A percentile compares a stretch with the other conserved stretches of the same genome.
Conservation (phyloP, 192 early-diverging fungal species). For the Chytriomyces sp. region DNA sequence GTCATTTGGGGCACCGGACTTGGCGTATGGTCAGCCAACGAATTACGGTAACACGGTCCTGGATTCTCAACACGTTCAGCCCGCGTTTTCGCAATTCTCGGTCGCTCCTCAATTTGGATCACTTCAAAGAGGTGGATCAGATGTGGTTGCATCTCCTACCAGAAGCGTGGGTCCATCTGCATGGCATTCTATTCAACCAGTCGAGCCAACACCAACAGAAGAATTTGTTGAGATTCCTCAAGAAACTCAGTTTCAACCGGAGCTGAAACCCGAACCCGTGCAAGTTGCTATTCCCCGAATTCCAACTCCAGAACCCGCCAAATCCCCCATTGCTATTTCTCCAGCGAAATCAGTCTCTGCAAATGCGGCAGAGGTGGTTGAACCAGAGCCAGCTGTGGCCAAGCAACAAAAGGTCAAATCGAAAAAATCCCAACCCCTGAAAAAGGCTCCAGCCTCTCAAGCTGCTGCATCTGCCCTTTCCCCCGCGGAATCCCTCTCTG, state of each 20-base stretch:
- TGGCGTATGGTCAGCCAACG: too few relatives aligned
- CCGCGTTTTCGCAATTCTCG: slow-evolving; percentile 14
- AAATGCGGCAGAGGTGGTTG: neutral
- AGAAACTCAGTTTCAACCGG: too few relatives aligned
- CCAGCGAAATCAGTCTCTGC: neutral
- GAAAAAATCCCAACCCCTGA: slow-evolving; percentile 16
- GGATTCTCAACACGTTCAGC: neutral
- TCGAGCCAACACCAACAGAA: neutral
- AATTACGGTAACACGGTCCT: too few relatives aligned
- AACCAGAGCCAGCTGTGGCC: neutral
- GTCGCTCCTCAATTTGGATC: slow-evolving; percentile 21
- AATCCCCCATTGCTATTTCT: slow-evolving; percentile 3
- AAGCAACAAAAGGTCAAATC: slow-evolving; percentile 1
- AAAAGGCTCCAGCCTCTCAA: slow-evolving; percentile 19
- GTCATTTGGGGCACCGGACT: too few relatives aligned
- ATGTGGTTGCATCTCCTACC: too few relatives aligned
- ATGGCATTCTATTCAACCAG: neutral
- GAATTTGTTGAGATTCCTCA: too few relatives aligned
- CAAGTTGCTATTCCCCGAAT: neutral
- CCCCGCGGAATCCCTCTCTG: slow-evolving; percentile 11
- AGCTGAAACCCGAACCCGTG: neutral
- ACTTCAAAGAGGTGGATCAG: too few relatives aligned
- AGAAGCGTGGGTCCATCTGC: too few relatives aligned
- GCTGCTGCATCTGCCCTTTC: neutral
- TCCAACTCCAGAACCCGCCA: neutral